Percentiles rank a stretch among this genome's conserved stretches.
These are phyloP conservation scores for Arxiozyma bovina DNA, from an alignment of 1,139 yeast genomes.

Conservation along the genomic window DNA sequence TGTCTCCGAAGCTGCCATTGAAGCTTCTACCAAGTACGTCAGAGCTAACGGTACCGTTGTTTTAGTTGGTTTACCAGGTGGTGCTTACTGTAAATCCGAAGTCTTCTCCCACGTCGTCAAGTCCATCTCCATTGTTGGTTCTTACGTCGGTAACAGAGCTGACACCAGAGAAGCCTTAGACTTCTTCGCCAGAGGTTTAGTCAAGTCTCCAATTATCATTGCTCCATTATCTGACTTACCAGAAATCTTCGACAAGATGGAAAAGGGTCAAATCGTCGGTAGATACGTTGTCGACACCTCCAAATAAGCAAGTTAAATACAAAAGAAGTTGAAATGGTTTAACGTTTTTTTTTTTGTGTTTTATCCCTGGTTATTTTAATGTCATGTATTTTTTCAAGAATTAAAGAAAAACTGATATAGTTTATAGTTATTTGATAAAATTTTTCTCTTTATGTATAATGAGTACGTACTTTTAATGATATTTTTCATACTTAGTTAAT, in stretches of 20 bases:
- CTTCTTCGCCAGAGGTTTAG: slow-evolving; percentile 55
- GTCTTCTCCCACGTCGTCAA: slow-evolving; percentile 52
- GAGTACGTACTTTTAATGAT: not conserved
- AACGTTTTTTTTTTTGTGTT: not conserved
- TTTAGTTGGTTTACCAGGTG: slow-evolving; percentile 72
- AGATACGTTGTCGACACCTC: slow-evolving; percentile 57
- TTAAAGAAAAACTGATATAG: too few species aligned
- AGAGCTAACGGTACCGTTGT: slow-evolving; percentile 73
- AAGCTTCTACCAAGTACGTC: slow-evolving; percentile 59
- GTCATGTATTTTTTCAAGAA: not conserved
- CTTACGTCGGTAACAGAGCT: slow-evolving; percentile 67
- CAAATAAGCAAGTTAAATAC: slow-evolving; percentile 10
- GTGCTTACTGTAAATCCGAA: slow-evolving; percentile 51
- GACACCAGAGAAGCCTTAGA: slow-evolving; percentile 62
- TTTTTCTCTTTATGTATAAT: not conserved
- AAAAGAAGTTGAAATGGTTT: not conserved
- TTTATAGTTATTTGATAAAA: not conserved
- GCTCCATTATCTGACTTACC: slow-evolving; percentile 52
- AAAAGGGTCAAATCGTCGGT: slow-evolving; percentile 52
- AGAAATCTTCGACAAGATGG: slow-evolving; percentile 48
- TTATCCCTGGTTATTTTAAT: not conserved
- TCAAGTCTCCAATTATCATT: slow-evolving; percentile 52
- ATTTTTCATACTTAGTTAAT: not conserved
- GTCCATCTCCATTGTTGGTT: slow-evolving; percentile 50
- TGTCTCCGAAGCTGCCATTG: slow-evolving; percentile 64